Conservation (phyloP, 352 stramenopile species). For the Sclerospora graminicola region DNA sequence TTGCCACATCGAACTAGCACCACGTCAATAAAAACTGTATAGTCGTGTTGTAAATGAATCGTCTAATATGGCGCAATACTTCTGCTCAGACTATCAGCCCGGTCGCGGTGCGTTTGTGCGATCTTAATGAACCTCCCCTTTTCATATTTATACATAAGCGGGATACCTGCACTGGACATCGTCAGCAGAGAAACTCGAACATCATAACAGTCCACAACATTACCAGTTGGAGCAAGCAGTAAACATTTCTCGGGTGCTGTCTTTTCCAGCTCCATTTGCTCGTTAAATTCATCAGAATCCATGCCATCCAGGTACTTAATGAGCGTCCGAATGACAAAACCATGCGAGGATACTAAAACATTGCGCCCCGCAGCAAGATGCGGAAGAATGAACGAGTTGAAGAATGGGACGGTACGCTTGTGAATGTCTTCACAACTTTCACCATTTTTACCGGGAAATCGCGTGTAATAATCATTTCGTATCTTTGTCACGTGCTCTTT, state of each 20-base stretch:
- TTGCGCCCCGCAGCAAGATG: constrained; percentile 64
- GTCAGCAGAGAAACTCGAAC: not conserved
- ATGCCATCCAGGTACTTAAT: constrained; percentile 79
- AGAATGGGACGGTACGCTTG: constrained; percentile 66
- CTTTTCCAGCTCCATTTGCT: constrained; percentile 82
- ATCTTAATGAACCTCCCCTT: constrained; percentile 64
- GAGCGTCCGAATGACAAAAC: constrained; percentile 79
- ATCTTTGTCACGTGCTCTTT: constrained; percentile 66
- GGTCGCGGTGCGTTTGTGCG: constrained; percentile 56
- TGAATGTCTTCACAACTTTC: constrained; percentile 78
- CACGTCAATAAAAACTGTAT: too few relatives aligned
- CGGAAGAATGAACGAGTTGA: constrained; percentile 64
- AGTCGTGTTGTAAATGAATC: not conserved
- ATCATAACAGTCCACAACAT: not conserved
- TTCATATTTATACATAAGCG: constrained; percentile 77
- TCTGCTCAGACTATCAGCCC: constrained; percentile 60
- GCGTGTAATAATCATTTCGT: constrained; percentile 70
- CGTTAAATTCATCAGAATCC: constrained; percentile 61
- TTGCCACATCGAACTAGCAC: not conserved
- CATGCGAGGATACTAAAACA: constrained; percentile 70
- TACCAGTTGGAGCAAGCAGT: constrained; percentile 64
- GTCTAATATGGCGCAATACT: constrained; percentile 60
- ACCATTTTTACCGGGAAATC: constrained; percentile 68
- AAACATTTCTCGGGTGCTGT: constrained; percentile 60
- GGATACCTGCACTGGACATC: constrained; percentile 33